These are phyloP conservation scores for Camelina sativa DNA, from an alignment of 345 rosid genomes.

Conservation along the genomic window DNA sequence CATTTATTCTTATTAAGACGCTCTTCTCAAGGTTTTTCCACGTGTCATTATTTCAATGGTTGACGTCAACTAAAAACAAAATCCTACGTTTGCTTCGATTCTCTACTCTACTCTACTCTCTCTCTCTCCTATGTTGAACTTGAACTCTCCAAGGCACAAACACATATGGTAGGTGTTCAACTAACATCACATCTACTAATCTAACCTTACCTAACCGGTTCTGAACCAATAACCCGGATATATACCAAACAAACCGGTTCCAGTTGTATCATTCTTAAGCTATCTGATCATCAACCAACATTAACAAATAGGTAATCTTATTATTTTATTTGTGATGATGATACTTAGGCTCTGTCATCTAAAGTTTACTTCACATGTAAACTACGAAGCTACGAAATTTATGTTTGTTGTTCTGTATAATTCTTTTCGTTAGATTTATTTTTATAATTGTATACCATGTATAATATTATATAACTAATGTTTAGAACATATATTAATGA, in stretches of 20 bases:
- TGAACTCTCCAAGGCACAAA: not conserved
- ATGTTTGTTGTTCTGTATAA: not conserved
- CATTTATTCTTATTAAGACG: slow-evolving; percentile 35
- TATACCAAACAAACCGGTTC: slow-evolving; percentile 25
- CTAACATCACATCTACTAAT: slow-evolving; percentile 31
- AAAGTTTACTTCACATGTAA: slow-evolving; percentile 31
- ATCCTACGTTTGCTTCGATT: slow-evolving; percentile 22
- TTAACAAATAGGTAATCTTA: slow-evolving; percentile 6
- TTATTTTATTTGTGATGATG: slow-evolving; percentile 1
- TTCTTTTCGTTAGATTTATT: not conserved
- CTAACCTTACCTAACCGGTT: slow-evolving; percentile 32
- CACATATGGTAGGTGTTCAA: not conserved
- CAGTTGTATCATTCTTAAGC: not conserved
- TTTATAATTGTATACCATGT: not conserved
- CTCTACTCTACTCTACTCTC: slow-evolving; percentile 6
- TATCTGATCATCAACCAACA: not conserved
- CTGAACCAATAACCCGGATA: not conserved
- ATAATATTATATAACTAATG: too few relatives aligned
- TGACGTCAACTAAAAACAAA: slow-evolving; percentile 8
- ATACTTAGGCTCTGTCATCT: slow-evolving; percentile 21
- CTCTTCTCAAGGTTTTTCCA: slow-evolving; percentile 21
- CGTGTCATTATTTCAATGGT: slow-evolving; percentile 29
- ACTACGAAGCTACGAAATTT: not conserved
- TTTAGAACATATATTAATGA: not conserved
- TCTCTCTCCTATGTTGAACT: not conserved